Base-by-base conservation (phyloP, 2,329 filamentous ascomycete genomes). In the Colletotrichum tanaceti region DNA sequence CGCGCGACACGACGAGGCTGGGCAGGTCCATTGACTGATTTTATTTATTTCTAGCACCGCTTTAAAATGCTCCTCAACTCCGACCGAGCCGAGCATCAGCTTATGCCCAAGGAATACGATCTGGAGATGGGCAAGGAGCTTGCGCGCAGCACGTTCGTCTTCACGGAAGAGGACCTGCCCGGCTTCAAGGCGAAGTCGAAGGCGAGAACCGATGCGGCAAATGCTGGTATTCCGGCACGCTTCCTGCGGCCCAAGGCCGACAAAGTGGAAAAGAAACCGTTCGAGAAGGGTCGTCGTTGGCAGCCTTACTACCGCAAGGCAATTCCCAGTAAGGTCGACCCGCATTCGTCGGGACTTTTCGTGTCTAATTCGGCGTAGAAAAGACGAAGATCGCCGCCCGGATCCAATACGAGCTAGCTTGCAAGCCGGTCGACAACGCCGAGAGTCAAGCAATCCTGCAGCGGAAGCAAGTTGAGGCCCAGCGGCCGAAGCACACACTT, bases 41-140 rank as follows among this genome's bases (percentile, higher is more conserved):
- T 10, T 10, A 20, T 43, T 18, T 70, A 35, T 35, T 35, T 35
- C 32, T 35, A 83, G 77, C 78, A 81, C 69, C 83, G 83, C 66
- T 80, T 86, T 71, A 80, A 90, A 77, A 91, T 97, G 81, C 86
- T 93, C 71, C 85, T 97, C 50, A 83, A 86, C 74, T 85, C 85
- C 24, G 85, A 89, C 59, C 83, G 91, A 58, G 83, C 87, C 9
- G 85, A 89, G 71, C 93, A 97, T 77, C 86, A 91, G 73, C 82
- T 86, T 5, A 85, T 98, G n/a, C 94, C 94, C 13, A 93, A 93
- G 75, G 93, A 97, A 75, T 99, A 98, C 80, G 88, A 93, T 72
- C 82, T 98, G 66, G 90, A 93, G 54, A 85, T 93, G 54, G 90
- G 80, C 63, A 83, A 85, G 35, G 70, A 72, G 18, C 61, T 71